Conservation (phyloP, 331 rosid species). For the Stylosanthes scabra region DNA sequence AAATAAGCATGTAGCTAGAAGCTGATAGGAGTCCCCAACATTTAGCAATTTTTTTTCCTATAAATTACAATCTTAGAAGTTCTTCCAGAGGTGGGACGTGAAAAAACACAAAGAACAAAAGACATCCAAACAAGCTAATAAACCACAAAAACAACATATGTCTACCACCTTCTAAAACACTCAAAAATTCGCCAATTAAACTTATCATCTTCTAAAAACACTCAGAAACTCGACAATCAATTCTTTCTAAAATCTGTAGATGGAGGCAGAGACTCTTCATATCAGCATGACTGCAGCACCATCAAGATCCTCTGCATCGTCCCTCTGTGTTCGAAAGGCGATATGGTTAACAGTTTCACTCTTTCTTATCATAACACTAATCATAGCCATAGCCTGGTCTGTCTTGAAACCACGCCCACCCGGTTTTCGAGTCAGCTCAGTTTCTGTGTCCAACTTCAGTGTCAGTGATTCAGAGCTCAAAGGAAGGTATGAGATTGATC, state of each 20-base stretch:
- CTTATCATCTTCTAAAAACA: too few relatives aligned
- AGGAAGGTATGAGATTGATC: background rate
- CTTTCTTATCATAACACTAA: background rate
- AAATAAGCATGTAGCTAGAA: background rate
- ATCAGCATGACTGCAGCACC: background rate
- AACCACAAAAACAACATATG: too few relatives aligned
- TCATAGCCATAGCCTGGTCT: slow-evolving; percentile 26
- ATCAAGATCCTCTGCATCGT: background rate
- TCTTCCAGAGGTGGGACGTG: too few relatives aligned
- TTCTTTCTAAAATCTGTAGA: too few relatives aligned
- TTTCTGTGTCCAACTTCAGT: slow-evolving; percentile 27
- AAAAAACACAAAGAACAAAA: too few relatives aligned
- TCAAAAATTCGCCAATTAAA: too few relatives aligned
- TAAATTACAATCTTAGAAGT: too few relatives aligned
- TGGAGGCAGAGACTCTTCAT: background rate
- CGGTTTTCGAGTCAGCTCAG: slow-evolving; percentile 14
- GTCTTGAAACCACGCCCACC: slow-evolving; percentile 24
- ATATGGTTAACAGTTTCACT: background rate
- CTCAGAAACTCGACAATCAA: too few relatives aligned
- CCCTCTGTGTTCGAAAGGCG: background rate
- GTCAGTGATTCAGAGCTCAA: slow-evolving; percentile 4
- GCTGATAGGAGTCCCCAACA: background rate
- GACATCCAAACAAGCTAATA: too few relatives aligned
- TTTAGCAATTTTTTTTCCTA: background rate
- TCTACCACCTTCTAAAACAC: too few relatives aligned